These are phyloP conservation scores for Nepenthes alata DNA, from an alignment of 179 eudicot genomes.

Conservation along the genomic window DNA sequence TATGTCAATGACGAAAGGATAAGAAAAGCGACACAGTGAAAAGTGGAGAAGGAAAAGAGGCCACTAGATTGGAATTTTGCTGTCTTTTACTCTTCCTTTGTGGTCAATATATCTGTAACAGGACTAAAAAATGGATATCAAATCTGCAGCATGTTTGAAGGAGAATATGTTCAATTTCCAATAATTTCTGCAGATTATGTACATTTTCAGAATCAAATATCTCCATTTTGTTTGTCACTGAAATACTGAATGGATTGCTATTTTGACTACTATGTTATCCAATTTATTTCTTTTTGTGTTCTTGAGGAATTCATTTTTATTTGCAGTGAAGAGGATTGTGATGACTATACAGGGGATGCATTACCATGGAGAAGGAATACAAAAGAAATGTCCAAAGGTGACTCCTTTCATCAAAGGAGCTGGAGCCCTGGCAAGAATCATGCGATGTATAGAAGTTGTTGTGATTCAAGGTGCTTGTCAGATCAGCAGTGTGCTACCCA, in stretches of 20 bases:
- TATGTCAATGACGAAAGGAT: too few species aligned
- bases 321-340: slow-evolving; percentile 54
- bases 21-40: too few species aligned
- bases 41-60: too few species aligned
- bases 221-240: not conserved
- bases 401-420: slow-evolving; percentile 29
- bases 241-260: not conserved
- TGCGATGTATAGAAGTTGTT: slow-evolving; percentile 17
- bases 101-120: too few species aligned
- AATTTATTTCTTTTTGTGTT: not conserved
- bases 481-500: slow-evolving; percentile 20
- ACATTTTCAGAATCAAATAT: too few species aligned
- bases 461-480: slow-evolving; percentile 21
- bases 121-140: too few species aligned
- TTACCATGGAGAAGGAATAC: slow-evolving; percentile 35
- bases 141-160: too few species aligned
- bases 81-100: too few species aligned
- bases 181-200: too few species aligned
- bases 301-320: not conserved
- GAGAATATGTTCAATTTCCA: too few species aligned
- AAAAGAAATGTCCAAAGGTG: slow-evolving; percentile 27
- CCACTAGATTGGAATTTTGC: too few species aligned
- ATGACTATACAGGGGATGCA: slow-evolving; percentile 39
- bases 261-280: not conserved
- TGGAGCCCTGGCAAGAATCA: slow-evolving; percentile 37